Conservation (phyloP, 208 protist genomes). For the Acanthamoeba royreba region DNA sequence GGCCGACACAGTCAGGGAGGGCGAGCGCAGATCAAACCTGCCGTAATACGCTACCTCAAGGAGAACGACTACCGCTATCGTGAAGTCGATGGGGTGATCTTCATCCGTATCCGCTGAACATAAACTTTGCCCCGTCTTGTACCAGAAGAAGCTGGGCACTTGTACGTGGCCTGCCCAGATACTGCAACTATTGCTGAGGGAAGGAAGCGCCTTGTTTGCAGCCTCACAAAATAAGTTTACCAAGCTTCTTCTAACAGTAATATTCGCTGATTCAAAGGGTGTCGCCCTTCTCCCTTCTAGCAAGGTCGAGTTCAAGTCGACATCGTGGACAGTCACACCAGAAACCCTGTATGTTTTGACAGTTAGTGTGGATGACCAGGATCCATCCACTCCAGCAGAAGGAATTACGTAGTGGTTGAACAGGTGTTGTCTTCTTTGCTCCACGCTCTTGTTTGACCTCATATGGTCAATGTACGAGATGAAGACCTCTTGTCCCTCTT, state of each 20-base stretch:
- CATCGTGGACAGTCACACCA: constrained; percentile 4
- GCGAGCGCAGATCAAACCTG: not conserved
- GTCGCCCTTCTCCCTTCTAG: not conserved
- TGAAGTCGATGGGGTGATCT: not conserved
- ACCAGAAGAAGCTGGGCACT: no score
- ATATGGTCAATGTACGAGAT: not conserved
- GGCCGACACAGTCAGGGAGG: not conserved
- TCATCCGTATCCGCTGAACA: not conserved
- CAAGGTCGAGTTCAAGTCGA: not conserved
- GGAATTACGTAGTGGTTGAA: constrained; percentile 14
- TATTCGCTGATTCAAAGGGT: no score
- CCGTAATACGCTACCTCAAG: not conserved
- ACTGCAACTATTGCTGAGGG: no score
- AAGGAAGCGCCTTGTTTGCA: no score
- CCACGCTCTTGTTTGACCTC: not conserved
- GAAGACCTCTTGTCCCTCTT: not conserved
- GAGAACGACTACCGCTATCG: not conserved
- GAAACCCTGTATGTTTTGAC: not conserved
- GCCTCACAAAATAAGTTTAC: no score
- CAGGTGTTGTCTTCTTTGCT: not conserved
- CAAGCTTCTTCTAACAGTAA: no score
- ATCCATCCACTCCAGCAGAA: no score
- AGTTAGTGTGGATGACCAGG: no score
- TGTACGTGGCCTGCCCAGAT: no score
- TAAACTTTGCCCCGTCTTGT: no score